Evolutionary conservation across 805 yeast species (phyloP), one percentile per base, ranked within the genome.

Genomic region (Torulaspora gathmanii): DNA sequence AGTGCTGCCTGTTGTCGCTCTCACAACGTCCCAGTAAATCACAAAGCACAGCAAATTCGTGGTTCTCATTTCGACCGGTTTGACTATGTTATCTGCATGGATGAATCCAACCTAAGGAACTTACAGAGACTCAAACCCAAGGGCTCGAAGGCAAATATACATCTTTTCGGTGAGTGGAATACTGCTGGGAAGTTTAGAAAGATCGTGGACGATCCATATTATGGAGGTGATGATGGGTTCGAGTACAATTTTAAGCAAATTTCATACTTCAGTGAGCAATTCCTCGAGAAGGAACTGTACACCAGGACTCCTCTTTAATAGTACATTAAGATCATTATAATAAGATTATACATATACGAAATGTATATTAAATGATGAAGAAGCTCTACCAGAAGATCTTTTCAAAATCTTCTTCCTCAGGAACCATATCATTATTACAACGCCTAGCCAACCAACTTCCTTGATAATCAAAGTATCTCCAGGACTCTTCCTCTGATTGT

Each of bases 201-300:
- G 28, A 78, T 86, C 27, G 90, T 90, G 5, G 86, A 79, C 44
- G 98, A 90, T 63, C 98, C 98, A 1, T 90, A 91, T 64, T 91
- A 90, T 59, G 97, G 97, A 4, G 96, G 95, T 0, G 69, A 68
- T 16, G 74, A 78, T 52, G 96, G 96, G 1, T 90, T 90, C 61
- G 93, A 87, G 63, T 73, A 70, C 45, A 87, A 86, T 64, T 90
- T 80, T 61, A 61, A 74, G 45, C 98, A 90, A 60, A 73, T 89
- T 40, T 60, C 69, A 9, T 89, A 85, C 55, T 91, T 91, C 61
- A 78, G 86, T 46, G 78, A 82, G 52, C 80, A 79, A 49, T 85
- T 90, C 52, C 57, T 90, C 42, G 70, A 74, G 50, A 70, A 59
- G 40, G 87, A 80, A 49, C 44, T 67, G 37, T 49, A 40, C 42